Evolutionary conservation across 345 rosid species (phyloP).

Genomic region (Arabis hirsuta): DNA sequence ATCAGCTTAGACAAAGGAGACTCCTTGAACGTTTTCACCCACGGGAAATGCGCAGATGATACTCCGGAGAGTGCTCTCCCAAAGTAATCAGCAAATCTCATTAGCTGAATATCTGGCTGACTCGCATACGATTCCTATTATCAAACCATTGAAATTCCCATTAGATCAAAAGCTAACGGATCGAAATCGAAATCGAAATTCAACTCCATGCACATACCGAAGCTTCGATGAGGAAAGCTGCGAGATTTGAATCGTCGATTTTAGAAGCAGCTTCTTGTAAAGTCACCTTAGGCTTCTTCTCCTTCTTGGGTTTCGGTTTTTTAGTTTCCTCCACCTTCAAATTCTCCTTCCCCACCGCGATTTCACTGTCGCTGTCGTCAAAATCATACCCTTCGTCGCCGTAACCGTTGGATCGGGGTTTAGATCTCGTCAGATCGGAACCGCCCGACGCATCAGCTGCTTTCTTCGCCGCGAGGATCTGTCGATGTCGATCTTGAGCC

Average conservation of each 20-base stretch:
- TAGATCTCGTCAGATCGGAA: constrained; percentile 37
- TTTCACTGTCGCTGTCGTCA: constrained; percentile 49
- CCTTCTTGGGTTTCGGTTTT: constrained; percentile 58
- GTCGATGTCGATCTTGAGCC: constrained; percentile 54
- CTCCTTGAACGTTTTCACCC: constrained; percentile 64
- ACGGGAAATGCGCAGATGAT: constrained; percentile 58
- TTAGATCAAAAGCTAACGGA: constrained; percentile 8
- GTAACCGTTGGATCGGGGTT: constrained; percentile 43
- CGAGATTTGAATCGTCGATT: constrained; percentile 57
- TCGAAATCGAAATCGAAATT: background rate
- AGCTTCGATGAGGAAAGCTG: constrained; percentile 55
- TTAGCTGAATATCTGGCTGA: constrained; percentile 63
- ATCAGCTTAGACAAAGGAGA: constrained; percentile 53
- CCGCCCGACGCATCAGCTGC: constrained; percentile 33
- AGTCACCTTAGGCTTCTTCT: constrained; percentile 69
- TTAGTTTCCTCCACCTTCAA: constrained; percentile 47
- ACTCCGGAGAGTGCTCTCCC: constrained; percentile 64
- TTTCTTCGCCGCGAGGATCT: constrained; percentile 48
- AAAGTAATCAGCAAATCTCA: constrained; percentile 65
- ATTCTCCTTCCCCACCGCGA: constrained; percentile 39
- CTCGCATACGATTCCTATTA: constrained; percentile 51
- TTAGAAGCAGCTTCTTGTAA: constrained; percentile 64
- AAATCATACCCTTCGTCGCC: constrained; percentile 46
- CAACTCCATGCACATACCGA: constrained; percentile 38
- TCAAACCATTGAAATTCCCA: background rate